Evolutionary conservation across 2,329 filamentous ascomycete species (phyloP), one percentile per base, ranked within the genome.

Genomic region (Diaporthe amygdali): DNA sequence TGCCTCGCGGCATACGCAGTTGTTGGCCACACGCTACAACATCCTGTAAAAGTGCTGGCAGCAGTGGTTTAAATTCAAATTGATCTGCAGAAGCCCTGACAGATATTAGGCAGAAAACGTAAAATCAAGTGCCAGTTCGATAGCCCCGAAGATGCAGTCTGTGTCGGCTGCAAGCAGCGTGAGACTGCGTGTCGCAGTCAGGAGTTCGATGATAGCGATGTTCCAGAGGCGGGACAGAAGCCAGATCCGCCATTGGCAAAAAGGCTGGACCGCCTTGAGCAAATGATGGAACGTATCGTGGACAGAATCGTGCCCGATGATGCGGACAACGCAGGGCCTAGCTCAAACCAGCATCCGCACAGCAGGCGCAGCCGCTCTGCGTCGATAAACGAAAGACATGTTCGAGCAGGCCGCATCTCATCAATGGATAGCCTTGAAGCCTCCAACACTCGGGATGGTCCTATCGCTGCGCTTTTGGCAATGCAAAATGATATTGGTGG

Each of bases 61-160:
- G 10, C 15, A 4, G 51, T 20, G 30, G 5, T 20, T 27, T 8
- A 20, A 22, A 7, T 22, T 12, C 5, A 8, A 1, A 5, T 8
- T 34, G 34, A 1, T 8, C 2, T 47, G 17, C 25, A 1, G 6
- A 32, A 7, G 8, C 46, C 44, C 66, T 74, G 14, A 61, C 49
- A 64, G 37, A 51, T 39, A 22, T 32, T 15, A 83, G 81, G 82
- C 69, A 79, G 82, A 22, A 81, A 84, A 59, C 81, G 86, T 51
- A 88, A 88, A 76, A 83, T 86, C 54, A 81, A 82, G 41, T 89
- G 86, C 75, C 81, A 84, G 54, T 85, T 83, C 67, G 72, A 79
- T 32, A 79, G 81, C 2, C 77, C 79, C 20, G 75, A 81, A 34
- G 82, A 84, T 32, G 69, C 77, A 5, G 74, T 82, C 4, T 88